phyloP scores from a whole-genome alignment of 202 grass and related monocot species.

The Alloteropsis angusta region DNA sequence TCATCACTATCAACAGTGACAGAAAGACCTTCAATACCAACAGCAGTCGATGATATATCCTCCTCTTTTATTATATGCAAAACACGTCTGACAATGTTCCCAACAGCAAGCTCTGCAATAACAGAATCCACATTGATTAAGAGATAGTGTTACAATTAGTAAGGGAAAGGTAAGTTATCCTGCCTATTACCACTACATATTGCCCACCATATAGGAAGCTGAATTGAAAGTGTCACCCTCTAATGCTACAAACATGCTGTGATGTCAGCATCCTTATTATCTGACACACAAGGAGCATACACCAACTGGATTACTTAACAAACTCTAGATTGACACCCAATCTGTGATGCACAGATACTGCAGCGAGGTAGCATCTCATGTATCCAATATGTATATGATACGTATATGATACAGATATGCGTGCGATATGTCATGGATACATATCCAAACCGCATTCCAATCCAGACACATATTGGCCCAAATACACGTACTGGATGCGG shows the following conservation, averaged over 20 bases:
- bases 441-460: background rate
- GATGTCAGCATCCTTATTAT: background rate
- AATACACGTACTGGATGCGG: background rate
- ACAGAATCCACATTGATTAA: background rate
- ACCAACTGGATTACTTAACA: background rate
- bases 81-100: slow-evolving; percentile 94
- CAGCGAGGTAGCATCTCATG: background rate
- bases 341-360: background rate
- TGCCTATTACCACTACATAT: background rate
- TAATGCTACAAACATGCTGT: background rate
- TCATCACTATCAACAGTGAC: slow-evolving; percentile 65
- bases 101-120: slow-evolving; percentile 73
- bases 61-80: slow-evolving; percentile 97
- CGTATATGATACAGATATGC: background rate
- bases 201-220: slow-evolving; percentile 2
- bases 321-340: background rate
- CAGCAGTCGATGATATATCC: slow-evolving; percentile 61
- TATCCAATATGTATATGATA: background rate
- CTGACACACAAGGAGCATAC: background rate
- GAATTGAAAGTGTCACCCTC: background rate
- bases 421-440: background rate
- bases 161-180: background rate
- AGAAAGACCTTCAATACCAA: slow-evolving; percentile 63
- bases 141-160: background rate
- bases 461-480: background rate